These are phyloP conservation scores for Auricularia cornea DNA, from an alignment of 768 basidiomycete species.

Conservation along the genomic window DNA sequence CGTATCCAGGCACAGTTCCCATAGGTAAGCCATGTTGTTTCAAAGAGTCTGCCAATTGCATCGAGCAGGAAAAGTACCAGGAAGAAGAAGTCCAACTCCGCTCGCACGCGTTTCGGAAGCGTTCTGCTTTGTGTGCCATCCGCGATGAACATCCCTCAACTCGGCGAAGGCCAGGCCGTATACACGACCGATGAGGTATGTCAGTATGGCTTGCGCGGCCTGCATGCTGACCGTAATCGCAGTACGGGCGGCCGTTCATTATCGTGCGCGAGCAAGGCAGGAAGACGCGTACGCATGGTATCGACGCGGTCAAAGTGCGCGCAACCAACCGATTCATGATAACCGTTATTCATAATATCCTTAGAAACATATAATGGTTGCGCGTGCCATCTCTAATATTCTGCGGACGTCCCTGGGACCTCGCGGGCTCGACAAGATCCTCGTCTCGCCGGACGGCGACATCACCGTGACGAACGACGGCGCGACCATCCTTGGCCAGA, in stretches of 20 bases:
- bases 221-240: slow-evolving; percentile 9
- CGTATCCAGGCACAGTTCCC: too few relatives aligned
- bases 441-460: slow-evolving; percentile 94
- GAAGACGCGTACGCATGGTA: slow-evolving; percentile 87
- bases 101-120: too few relatives aligned
- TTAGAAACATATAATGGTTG: slow-evolving; percentile 92
- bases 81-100: too few relatives aligned
- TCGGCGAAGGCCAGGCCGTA: slow-evolving; percentile 49
- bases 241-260: slow-evolving; percentile 97
- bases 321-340: slow-evolving; percentile 3
- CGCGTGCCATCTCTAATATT: slow-evolving; percentile 88
- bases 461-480: slow-evolving; percentile 99
- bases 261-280: slow-evolving; percentile 89
- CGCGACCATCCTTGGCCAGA: slow-evolving; percentile 94
- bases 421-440: slow-evolving; percentile 90
- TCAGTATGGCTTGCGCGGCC: slow-evolving; percentile 5
- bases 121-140: slow-evolving; percentile 3
- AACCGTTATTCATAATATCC: slow-evolving; percentile 7
- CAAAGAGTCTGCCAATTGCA: too few relatives aligned
- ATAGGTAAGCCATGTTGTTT: too few relatives aligned
- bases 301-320: slow-evolving; percentile 89
- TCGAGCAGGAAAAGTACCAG: too few relatives aligned
- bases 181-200: slow-evolving; percentile 81
- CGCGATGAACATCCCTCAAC: slow-evolving; percentile 2
- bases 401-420: slow-evolving; percentile 93